Evolutionary conservation across 2,329 filamentous ascomycete species (phyloP), one percentile per base, ranked within the genome.

Genomic region (Scedosporium dehoogii): DNA sequence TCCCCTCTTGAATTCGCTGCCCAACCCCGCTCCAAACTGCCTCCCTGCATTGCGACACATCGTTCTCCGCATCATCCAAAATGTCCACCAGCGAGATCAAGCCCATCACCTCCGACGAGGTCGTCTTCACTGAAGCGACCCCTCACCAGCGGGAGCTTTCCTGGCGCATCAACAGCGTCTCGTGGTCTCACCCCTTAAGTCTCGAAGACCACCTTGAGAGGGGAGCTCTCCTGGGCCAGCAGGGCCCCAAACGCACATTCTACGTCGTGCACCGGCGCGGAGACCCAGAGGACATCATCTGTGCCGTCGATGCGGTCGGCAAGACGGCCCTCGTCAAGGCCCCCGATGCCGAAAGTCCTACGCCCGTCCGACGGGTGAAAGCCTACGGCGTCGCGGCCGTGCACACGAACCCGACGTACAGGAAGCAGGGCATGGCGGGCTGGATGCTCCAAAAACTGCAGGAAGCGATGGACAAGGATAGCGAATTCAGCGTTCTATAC

Each of bases 401-500:
- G 16, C 73, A 72, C 65, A 77, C 75, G 6, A 70, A 71, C 55
- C 68, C 70, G 5, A 65, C 70, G 21, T 70, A 72, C 51, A 72
- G 74, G 48, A 66, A 67, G 38, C 63, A 67, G 6, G 74, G 75
- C 27, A 72, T 75, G 69, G 75, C 74, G 1, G 70, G 69, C n/a
- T 65, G 66, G 63, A 69, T 77, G 62, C 66, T 77, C 46, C 67
- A 61, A 48, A 65, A 65, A n/a, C 64, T 76, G 2, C 71, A 73
- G 61, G 65, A 73, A 53, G 64, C 64, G n/a, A 70, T 76, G 65
- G 73, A 76, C 62, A 16, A 59, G 42, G 67, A 69, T n/a, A 67
- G 70, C 62, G 70, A 69, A 44, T 73, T 70, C 64, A 75, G 73
- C 57, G 68, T 72, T 10, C 64, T 76, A 29, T 75, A 73, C 67